These are phyloP conservation scores for Hebeloma cylindrosporum DNA, from an alignment of 768 basidiomycete species.

Conservation along the genomic window DNA sequence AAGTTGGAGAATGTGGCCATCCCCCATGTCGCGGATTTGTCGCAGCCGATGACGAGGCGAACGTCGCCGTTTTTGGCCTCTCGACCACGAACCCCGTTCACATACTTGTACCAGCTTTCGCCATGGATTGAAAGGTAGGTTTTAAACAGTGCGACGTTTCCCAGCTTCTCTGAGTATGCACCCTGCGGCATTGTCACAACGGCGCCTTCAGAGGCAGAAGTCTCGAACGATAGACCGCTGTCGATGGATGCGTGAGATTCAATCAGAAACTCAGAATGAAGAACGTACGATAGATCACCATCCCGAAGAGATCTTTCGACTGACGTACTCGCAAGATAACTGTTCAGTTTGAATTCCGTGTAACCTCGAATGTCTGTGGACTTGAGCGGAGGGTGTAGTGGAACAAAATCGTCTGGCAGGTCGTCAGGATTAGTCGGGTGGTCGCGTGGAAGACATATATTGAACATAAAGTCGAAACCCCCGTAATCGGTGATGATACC, in stretches of 20 bases:
- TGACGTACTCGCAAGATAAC: conserved; percentile 10
- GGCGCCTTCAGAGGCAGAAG: conserved; percentile 19
- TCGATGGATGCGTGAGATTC: background rate
- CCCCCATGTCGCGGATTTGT: conserved; percentile 21
- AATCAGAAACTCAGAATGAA: background rate
- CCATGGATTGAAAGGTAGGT: conserved; percentile 13
- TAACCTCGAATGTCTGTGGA: conserved; percentile 4
- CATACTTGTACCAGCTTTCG: conserved; percentile 21
- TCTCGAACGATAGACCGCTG: conserved; percentile 17
- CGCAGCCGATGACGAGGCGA: conserved; percentile 19
- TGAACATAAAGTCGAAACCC: conserved; percentile 19
- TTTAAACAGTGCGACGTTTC: conserved; percentile 6
- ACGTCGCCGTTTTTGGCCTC: conserved; percentile 20
- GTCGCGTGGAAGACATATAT: conserved; percentile 10
- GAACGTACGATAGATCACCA: background rate
- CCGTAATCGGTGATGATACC: conserved; percentile 16
- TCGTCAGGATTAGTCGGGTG: conserved; percentile 14
- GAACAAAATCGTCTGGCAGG: conserved; percentile 10
- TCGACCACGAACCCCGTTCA: conserved; percentile 13
- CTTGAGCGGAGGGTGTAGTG: conserved; percentile 5
- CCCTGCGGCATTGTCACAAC: conserved; percentile 23
- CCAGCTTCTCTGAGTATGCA: conserved; percentile 14
- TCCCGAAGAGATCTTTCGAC: conserved; percentile 2
- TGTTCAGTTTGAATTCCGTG: conserved; percentile 9
- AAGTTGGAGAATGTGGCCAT: conserved; percentile 18